Evolutionary conservation across 2,329 filamentous ascomycete genomes (phyloP).

Genomic region (Bipolaris sorokiniana): DNA sequence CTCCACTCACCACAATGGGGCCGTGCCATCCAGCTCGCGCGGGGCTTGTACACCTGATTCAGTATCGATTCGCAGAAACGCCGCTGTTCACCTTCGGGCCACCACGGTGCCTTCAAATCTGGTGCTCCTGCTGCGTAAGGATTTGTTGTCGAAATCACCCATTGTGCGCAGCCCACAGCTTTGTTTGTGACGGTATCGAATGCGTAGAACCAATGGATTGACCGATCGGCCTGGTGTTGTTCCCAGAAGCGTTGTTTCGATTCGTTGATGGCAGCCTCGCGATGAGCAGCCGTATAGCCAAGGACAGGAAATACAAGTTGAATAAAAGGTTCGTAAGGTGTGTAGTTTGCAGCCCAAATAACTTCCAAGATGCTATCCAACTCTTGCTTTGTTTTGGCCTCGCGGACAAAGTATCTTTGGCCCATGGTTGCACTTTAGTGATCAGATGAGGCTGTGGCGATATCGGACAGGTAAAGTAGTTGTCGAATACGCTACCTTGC

Average conservation of each 20-base stretch:
- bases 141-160: slow-evolving; percentile 37
- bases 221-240: slow-evolving; percentile 31
- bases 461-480: slow-evolving; percentile 25
- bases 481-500: slow-evolving; percentile 17
- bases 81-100: slow-evolving; percentile 43
- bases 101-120: slow-evolving; percentile 41
- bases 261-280: slow-evolving; percentile 34
- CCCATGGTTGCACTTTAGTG: slow-evolving; percentile 23
- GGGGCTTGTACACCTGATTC: slow-evolving; percentile 41
- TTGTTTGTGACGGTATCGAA: slow-evolving; percentile 30
- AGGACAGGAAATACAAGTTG: slow-evolving; percentile 45
- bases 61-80: slow-evolving; percentile 44
- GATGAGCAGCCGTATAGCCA: slow-evolving; percentile 34
- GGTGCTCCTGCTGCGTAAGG: slow-evolving; percentile 40
- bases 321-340: slow-evolving; percentile 44
- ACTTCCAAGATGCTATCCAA: slow-evolving; percentile 41
- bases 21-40: slow-evolving; percentile 42
- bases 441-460: slow-evolving; percentile 30
- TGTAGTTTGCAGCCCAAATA: slow-evolving; percentile 46
- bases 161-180: slow-evolving; percentile 41
- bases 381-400: slow-evolving; percentile 36
- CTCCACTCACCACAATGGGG: slow-evolving; percentile 43
- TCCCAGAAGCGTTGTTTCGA: slow-evolving; percentile 43
- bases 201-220: slow-evolving; percentile 45
- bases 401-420: slow-evolving; percentile 33